phyloP scores from a whole-genome alignment of 1,139 yeast species.

The Zygoascus hellenicus region DNA sequence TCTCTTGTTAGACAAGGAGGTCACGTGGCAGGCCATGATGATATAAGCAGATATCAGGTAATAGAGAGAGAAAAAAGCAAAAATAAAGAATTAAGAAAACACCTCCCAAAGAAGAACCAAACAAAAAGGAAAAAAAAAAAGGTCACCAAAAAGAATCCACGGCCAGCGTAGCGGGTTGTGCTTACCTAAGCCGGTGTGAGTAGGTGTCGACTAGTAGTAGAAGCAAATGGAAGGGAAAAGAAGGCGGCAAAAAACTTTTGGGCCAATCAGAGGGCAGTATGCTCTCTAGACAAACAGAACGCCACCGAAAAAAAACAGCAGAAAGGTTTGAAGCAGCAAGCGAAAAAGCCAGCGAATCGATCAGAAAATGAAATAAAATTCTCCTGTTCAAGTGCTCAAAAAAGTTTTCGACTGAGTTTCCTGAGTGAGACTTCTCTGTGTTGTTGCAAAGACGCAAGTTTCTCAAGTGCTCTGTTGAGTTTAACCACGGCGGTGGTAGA shows the following conservation, averaged over 20 bases:
- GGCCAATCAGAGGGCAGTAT: neutral
- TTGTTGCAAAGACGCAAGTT: neutral
- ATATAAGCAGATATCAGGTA: neutral
- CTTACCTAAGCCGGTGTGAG: no score
- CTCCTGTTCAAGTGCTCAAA: neutral
- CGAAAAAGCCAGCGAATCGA: conserved; percentile 4
- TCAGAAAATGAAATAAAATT: neutral
- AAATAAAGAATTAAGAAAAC: neutral
- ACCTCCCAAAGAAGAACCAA: no score
- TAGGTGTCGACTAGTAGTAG: neutral
- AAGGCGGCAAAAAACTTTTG: neutral
- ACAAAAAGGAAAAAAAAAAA: conserved; percentile 3
- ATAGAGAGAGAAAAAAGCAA: neutral
- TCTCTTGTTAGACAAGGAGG: neutral
- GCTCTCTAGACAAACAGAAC: neutral
- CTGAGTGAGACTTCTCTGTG: neutral
- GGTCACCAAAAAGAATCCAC: conserved; percentile 2
- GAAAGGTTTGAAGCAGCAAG: neutral
- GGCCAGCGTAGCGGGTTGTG: conserved; percentile 1
- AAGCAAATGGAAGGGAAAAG: conserved; percentile 6
- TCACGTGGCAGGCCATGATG: conserved; percentile 8
- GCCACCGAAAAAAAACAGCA: neutral
- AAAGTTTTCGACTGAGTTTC: neutral
- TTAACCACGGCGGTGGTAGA: conserved; percentile 2
- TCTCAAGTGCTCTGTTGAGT: conserved; percentile 1